Base-by-base conservation (phyloP, 1,284 basidiomycete genomes). In the Sanghuangporus sanghuang region DNA sequence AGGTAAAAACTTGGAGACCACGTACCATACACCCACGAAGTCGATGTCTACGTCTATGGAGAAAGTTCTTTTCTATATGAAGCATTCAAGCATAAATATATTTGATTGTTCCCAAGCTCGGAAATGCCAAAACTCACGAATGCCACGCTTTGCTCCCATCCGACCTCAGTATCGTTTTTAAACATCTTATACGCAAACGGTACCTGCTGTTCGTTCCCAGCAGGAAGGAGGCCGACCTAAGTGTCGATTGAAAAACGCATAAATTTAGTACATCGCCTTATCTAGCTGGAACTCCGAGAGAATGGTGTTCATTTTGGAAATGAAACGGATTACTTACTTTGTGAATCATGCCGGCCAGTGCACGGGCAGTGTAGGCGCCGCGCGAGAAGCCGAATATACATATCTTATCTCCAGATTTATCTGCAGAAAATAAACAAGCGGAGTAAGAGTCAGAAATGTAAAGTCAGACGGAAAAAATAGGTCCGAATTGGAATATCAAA, bases 351-450 rank as follows among this genome's bases (percentile, higher is more conserved):
- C 84, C 84, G 8, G 83, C 84, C 9, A 86, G 76, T 65, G 79
- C 80, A 39, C 73, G 64, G n/a, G 83, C 83, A 0, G 84, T 86
- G 69, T 87, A 87, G 35, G 86, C 85, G 3, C 87, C 87, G 6
- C 86, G 79, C n/a, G 83, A 86, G 72, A 89, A 89, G 2, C 83
- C 83, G 68, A 81, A 81, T 39, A 81, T 73, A 58, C 77, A 82
- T n/a, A 83, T 83, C 61, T 80, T 79, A 69, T 85, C 83, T 11
- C 78, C 78, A 14, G 74, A 73, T 62, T 67, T 77, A 73, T 83
- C 75, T 72, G 50, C 16, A 16, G 1, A 2, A 9, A 52, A 32
- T 18, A 44, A 9, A 27, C 11, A 35, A 38, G 56, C 48, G 63
- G 61, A 46, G 14, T 14, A n/a, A 14, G 44, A 46, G 27, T 27